Percentiles rank a stretch among this genome's conserved stretches.
phyloP scores from a whole-genome alignment of 768 basidiomycete genomes.

The Auricularia cornea region DNA sequence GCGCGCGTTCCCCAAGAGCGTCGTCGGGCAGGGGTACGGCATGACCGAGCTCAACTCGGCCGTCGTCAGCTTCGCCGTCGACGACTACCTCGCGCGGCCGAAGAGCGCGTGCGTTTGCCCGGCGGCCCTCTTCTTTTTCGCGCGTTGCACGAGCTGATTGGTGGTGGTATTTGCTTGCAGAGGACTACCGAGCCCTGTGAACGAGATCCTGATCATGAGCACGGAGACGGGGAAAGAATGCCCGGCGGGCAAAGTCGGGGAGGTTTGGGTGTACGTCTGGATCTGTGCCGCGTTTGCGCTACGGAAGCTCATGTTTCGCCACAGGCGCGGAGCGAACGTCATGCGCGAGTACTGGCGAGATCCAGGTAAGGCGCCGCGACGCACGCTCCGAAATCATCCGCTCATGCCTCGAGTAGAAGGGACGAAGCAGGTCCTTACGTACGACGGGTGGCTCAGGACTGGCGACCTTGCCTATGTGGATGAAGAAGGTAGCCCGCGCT shows the following conservation, averaged over 20 bases:
- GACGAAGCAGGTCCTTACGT: conserved; percentile 38
- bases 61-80: conserved; percentile 8
- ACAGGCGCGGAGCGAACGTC: conserved; percentile 46
- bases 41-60: conserved; percentile 56
- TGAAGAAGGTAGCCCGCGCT: conserved; percentile 23
- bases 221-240: background rate
- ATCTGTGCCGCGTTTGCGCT: background rate
- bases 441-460: conserved; percentile 49
- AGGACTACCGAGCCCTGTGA: background rate
- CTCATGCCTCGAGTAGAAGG: conserved; percentile 24
- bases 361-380: conserved; percentile 30
- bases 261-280: conserved; percentile 25
- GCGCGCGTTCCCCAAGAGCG: background rate
- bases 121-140: too few species aligned
- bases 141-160: too few species aligned
- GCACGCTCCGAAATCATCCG: background rate
- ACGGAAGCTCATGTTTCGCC: background rate
- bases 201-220: background rate
- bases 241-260: conserved; percentile 21
- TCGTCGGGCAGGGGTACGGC: conserved; percentile 42
- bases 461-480: conserved; percentile 49
- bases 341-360: conserved; percentile 59
- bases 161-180: too few species aligned
- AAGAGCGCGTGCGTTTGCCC: background rate
- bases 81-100: background rate